A percentile compares a stretch with the other conserved stretches of the same genome.
These are phyloP conservation scores for Beauveria australis DNA, from an alignment of 2,329 filamentous ascomycete species.

Conservation along the genomic window DNA sequence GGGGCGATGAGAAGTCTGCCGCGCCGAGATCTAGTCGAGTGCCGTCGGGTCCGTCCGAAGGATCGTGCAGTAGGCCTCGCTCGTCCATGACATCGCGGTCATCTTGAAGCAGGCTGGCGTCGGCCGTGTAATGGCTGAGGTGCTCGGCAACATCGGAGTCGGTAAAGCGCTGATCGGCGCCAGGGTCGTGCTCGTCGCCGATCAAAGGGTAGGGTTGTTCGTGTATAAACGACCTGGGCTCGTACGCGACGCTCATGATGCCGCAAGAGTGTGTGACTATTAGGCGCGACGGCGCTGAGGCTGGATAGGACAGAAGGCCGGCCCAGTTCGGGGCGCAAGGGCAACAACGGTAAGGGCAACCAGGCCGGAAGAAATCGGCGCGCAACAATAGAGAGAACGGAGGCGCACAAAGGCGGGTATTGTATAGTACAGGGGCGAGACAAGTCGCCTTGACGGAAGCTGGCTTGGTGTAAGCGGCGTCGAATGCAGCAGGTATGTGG, in stretches of 20 bases:
- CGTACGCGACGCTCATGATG: constrained; percentile 45
- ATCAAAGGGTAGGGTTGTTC: constrained; percentile 40
- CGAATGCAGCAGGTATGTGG: constrained; percentile 5
- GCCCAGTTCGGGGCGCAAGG: neutral
- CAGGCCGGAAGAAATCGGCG: neutral
- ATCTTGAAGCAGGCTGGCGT: constrained; percentile 29
- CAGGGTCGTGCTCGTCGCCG: constrained; percentile 35
- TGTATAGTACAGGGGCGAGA: constrained; percentile 6
- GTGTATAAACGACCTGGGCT: constrained; percentile 40
- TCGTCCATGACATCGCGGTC: constrained; percentile 30
- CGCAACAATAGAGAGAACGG: neutral
- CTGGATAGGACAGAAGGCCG: neutral
- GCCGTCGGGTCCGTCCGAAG: constrained; percentile 28
- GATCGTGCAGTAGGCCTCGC: constrained; percentile 23
- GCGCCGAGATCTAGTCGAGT: constrained; percentile 30
- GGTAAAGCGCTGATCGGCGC: constrained; percentile 32
- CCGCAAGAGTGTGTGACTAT: neutral
- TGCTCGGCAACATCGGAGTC: constrained; percentile 36
- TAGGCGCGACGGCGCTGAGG: neutral
- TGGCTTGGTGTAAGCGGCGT: constrained; percentile 10
- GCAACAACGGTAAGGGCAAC: neutral
- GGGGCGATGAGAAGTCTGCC: constrained; percentile 26
- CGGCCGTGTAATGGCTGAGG: constrained; percentile 35
- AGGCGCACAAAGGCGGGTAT: constrained; percentile 6
- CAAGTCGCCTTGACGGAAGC: neutral